Conservation (phyloP, 805 yeast genomes). For the Wickerhamomyces mucosus region DNA sequence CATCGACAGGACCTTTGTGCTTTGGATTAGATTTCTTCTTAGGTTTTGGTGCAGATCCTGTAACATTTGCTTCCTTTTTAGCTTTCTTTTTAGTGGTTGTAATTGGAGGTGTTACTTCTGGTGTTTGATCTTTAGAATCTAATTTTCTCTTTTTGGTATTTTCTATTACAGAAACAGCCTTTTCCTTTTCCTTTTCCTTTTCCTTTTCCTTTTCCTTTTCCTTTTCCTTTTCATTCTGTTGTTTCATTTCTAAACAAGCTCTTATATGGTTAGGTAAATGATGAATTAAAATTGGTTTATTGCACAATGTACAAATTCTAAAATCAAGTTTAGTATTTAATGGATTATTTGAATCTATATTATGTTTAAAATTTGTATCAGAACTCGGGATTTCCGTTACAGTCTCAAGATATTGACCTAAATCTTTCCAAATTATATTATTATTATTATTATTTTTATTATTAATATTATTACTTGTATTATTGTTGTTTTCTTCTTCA, state of each 20-base stretch:
- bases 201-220: conserved; percentile 2
- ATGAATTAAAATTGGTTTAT: conserved; percentile 32
- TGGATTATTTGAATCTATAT: conserved; percentile 22
- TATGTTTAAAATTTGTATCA: conserved; percentile 13
- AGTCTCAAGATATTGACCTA: conserved; percentile 22
- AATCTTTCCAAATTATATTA: conserved; percentile 22
- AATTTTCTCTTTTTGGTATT: conserved; percentile 11
- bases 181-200: no score
- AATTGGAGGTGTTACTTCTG: conserved; percentile 6
- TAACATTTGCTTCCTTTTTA: conserved; percentile 19
- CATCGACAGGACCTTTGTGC: conserved; percentile 78
- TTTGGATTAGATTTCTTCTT: conserved; percentile 40
- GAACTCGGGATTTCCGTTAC: conserved; percentile 9
- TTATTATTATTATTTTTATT: no score
- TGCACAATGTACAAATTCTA: conserved; percentile 38
- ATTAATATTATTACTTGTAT: no score
- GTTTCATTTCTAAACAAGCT: conserved; percentile 27
- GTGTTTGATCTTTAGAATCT: conserved; percentile 12
- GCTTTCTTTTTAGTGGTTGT: conserved; percentile 10
- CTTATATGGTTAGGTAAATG: conserved; percentile 30
- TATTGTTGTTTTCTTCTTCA: conserved; percentile 1
- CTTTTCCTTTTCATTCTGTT: conserved; percentile 13
- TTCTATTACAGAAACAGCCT: no score
- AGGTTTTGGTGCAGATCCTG: conserved; percentile 17
- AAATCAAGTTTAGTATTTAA: conserved; percentile 30